A percentile compares a stretch with the other conserved stretches of the same genome.
Evolutionary conservation across 2,329 filamentous ascomycete genomes (phyloP).

Genomic region (Cercospora sp.): DNA sequence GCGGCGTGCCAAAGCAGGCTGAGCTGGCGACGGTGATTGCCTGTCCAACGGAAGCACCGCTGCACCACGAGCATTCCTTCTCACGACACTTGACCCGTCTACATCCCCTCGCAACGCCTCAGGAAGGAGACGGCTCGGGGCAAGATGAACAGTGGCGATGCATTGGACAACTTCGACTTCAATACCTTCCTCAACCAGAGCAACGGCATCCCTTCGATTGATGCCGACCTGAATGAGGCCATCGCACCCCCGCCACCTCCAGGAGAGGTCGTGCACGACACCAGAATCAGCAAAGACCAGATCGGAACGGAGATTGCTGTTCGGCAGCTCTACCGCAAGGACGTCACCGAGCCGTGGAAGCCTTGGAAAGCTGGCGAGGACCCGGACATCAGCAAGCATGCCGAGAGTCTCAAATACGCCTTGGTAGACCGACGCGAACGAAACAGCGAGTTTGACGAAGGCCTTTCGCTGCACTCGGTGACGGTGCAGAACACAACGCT

Average conservation of each 20-base stretch:
- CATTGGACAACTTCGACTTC: neutral
- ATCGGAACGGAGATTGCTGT: conserved; percentile 4
- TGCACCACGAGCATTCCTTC: neutral
- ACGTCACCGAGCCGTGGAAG: neutral
- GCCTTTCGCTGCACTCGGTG: conserved; percentile 59
- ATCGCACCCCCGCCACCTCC: neutral
- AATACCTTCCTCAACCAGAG: neutral
- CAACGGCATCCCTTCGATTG: neutral
- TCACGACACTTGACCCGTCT: neutral
- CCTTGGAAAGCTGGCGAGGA: conserved; percentile 11
- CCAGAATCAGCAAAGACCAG: neutral
- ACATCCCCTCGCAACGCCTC: neutral
- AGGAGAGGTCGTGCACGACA: neutral
- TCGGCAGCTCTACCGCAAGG: conserved; percentile 12
- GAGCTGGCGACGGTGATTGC: neutral
- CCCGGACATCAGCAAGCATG: conserved; percentile 10
- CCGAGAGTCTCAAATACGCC: conserved; percentile 28
- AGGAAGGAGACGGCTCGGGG: neutral
- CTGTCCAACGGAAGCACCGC: neutral
- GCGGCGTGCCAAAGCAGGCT: neutral
- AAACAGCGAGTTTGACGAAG: conserved; percentile 24
- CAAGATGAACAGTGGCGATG: neutral
- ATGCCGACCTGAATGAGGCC: neutral
- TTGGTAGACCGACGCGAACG: conserved; percentile 32
- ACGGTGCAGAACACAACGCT: conserved; percentile 64